Base-by-base conservation (phyloP, 2,329 filamentous ascomycete species). In the Diaporthe helianthi region DNA sequence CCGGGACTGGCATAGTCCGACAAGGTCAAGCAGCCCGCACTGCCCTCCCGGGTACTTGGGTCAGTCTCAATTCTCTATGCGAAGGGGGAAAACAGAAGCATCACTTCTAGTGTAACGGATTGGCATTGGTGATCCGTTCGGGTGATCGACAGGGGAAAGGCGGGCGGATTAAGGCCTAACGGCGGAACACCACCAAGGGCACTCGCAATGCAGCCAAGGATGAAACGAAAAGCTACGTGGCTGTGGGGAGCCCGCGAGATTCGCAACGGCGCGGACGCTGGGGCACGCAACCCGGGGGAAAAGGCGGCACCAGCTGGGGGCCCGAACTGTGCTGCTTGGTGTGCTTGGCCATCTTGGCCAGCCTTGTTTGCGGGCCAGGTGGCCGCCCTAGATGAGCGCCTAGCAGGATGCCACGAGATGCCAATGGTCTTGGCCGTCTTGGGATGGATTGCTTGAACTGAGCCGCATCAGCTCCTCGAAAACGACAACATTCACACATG, bases 371-470 rank as follows among this genome's bases (percentile, higher is more conserved):
- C 58, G 58, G 58, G 58, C 58, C 58, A 19, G 41, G 6, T 33
- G 55, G 19, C 26, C 19, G 55, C 41, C 41, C 58, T n/a, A 63
- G 58, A 63, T 24, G 38, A 31, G 19, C 44, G 58, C 58, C 58
- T 44, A 63, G 58, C 26, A 4, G 41, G 58, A 63, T 63, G 58
- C 58, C 58, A 63, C 13, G 44, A 63, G 58, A 63, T 63, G 58
- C 58, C 58, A 63, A 63, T 36, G 19, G 58, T 63, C 58, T 63
- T 63, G 58, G 58, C 58, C 58, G 41, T 26, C 58, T 63, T 63
- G 58, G 58, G 58, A 36, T 22, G 58, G 26, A 49, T 63, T 63
- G 58, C 58, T 63, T 63, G 44, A 63, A 36, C 29, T 29, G 58
- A 63, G 58, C 58, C 58, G 58, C 58, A 63, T 24, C 58, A 49